Base-by-base conservation (phyloP, 768 basidiomycete genomes). In the Boletus barrowsii region DNA sequence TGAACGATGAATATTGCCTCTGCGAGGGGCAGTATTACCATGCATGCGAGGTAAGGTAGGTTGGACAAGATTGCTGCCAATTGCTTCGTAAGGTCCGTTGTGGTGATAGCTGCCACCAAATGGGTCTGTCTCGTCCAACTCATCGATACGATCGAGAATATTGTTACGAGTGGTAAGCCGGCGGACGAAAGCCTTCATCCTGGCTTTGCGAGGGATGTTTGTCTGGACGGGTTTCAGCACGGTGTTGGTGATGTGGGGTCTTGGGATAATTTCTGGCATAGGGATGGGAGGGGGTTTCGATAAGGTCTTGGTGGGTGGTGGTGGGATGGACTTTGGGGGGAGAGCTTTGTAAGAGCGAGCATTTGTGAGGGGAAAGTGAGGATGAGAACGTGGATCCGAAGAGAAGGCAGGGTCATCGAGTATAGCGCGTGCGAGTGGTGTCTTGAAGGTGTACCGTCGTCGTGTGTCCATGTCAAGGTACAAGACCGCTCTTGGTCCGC, bases 41-140 rank as follows among this genome's bases (percentile, higher is more conserved):
- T 57, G 42, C 15, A 32, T 49, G 33, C n/a, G 53, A 35, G 58
- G 46, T 5, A 49, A 55, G 45, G 52, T 49, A 18, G 60, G 57
- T 11, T 58, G 50, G 3, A 33, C 51, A 26, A 58, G 48, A 55
- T 50, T 57, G 55, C n/a, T 73, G 37, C 66, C 65, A 39, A 80
- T 76, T 3, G 79, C 86, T 63, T 91, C 87, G 62, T 90, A 92
- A n/a, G 87, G 88, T 0, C 88, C 84, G 32, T 74, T 75, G 60
- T 90, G 87, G 64, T 90, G 89, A 57, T 86, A 71, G 17, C 75
- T 68, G 9, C 76, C 55, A 4, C 88, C 88, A 54, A 83, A 75
- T 2, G 88, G 87, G 67, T 83, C 86, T 7, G 82, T 81, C 65
- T 88, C 87, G 66, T 91, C 90, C 33, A 91, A 70, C 68, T 89